Base-by-base conservation (phyloP, 257 asterid genomes). In the Dorcoceras hygrometricum region DNA sequence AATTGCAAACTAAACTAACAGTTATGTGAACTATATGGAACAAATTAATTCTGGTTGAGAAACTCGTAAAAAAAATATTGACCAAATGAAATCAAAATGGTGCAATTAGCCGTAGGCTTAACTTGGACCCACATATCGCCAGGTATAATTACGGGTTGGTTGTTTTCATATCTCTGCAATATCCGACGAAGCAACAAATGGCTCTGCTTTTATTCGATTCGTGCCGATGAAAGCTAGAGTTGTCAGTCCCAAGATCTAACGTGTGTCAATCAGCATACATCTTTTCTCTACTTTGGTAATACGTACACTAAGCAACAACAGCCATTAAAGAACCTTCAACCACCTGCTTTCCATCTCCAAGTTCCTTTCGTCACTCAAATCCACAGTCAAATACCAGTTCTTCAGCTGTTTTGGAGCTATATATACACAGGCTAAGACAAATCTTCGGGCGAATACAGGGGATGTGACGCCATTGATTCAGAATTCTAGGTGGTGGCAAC, bases 191-290 rank as follows among this genome's bases (percentile, higher is more conserved):
- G 64, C 22, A 51, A 46, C 34, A 59, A 59, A 70, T 55, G 55
- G n/a, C 64, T 16, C 34, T 39, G 60, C 68, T 50, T 24, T 62
- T n/a, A 32, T 43, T 54, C 53, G 57, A n/a, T 60, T 23, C 12
- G 63, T 0, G n/a, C 61, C 46, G 51, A 72, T 27, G 72, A 58
- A 20, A 22, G 46, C 32, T 31, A 4, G 23, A 25, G 20, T 34
- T 72, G 80, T 75, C 78, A 78, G 83, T 78, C 54, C 46, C 4
- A 18, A 14, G 53, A 12, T 12, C 77, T 34, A 63, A 71, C 79
- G 77, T 29, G 2, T 75, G 75, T 64, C 78, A 12, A 34, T 31
- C 19, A 23, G 14, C 67, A 28, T 48, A 43, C 58, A 48, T 29
- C 74, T 59, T 18, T 20, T 27, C 2, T 23, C 63, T 75, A 69